A percentile compares a stretch with the other conserved stretches of the same genome.
phyloP scores from a whole-genome alignment of 1,284 basidiomycete species.

The Coniophora puteana region DNA sequence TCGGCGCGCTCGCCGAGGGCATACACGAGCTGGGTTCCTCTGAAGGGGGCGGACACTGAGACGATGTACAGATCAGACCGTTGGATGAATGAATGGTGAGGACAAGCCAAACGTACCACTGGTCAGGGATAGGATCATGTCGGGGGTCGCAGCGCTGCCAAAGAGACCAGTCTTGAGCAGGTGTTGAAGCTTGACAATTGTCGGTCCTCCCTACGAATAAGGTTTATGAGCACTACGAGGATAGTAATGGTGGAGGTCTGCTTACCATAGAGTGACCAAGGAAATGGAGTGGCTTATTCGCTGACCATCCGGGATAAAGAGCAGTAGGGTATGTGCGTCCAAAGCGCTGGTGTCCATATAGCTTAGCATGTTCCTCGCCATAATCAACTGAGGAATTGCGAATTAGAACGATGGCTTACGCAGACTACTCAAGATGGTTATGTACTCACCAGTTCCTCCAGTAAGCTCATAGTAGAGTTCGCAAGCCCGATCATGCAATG shows the following conservation, averaged over 20 bases:
- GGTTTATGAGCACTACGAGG: not conserved
- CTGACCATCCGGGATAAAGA: conserved; percentile 49
- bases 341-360: conserved; percentile 37
- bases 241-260: conserved; percentile 1
- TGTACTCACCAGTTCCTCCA: conserved; percentile 42
- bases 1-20: conserved; percentile 40
- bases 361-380: conserved; percentile 32
- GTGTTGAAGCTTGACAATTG: conserved; percentile 44
- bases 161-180: conserved; percentile 41
- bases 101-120: conserved; percentile 28
- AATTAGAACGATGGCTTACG: not conserved
- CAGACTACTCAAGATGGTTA: conserved; percentile 2
- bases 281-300: conserved; percentile 43
- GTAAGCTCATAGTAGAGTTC: conserved; percentile 50
- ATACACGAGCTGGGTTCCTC: conserved; percentile 48
- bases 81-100: not conserved
- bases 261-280: conserved; percentile 51
- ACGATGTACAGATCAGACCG: conserved; percentile 4
- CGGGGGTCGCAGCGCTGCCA: conserved; percentile 32
- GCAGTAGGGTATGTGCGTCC: conserved; percentile 38
- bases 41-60: conserved; percentile 44
- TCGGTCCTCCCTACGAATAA: conserved; percentile 41
- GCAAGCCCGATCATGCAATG: conserved; percentile 55
- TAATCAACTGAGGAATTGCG: conserved; percentile 34
- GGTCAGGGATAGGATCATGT: conserved; percentile 46